Conservation (phyloP, 177 flowering plant genomes). For the Tripterygium wilfordii region DNA sequence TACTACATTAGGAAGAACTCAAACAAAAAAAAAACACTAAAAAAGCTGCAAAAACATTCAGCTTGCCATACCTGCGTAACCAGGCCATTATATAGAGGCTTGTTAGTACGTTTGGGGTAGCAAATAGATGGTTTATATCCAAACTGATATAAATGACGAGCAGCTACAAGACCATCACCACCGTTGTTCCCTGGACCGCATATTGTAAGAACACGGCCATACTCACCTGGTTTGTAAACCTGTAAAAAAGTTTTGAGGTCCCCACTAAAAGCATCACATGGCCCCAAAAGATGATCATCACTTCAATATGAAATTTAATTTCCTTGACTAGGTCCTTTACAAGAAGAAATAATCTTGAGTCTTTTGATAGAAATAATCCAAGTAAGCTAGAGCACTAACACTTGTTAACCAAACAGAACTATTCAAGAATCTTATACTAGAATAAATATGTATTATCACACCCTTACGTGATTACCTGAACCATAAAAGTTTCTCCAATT, state of each 20-base stretch:
- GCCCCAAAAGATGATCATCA: too few species aligned
- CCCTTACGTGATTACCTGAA: too few species aligned
- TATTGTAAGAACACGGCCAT: slow-evolving; percentile 69
- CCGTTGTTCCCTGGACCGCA: slow-evolving; percentile 99
- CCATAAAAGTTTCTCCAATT: too few species aligned
- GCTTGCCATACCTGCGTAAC: slow-evolving; percentile 73
- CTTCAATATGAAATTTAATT: too few species aligned
- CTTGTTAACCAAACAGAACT: too few species aligned
- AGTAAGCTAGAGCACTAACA: too few species aligned
- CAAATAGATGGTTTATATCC: slow-evolving; percentile 79
- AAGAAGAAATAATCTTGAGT: too few species aligned
- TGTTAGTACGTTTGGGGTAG: slow-evolving; percentile 82
- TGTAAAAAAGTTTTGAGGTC: slow-evolving; percentile 22
- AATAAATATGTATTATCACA: too few species aligned
- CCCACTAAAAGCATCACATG: too few species aligned
- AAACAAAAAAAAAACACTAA: background rate
- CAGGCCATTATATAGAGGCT: slow-evolving; percentile 73
- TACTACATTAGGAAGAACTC: slow-evolving; percentile 13
- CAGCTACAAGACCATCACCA: slow-evolving; percentile 98
- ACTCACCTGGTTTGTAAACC: slow-evolving; percentile 70
- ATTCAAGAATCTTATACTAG: too few species aligned
- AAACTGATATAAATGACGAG: slow-evolving; percentile 91
- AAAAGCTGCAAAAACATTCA: background rate
- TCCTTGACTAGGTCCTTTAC: too few species aligned
- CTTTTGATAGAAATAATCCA: too few species aligned